These are phyloP conservation scores for Diphasiastrum complanatum DNA, from an alignment of 83 land plant species.

Conservation along the genomic window DNA sequence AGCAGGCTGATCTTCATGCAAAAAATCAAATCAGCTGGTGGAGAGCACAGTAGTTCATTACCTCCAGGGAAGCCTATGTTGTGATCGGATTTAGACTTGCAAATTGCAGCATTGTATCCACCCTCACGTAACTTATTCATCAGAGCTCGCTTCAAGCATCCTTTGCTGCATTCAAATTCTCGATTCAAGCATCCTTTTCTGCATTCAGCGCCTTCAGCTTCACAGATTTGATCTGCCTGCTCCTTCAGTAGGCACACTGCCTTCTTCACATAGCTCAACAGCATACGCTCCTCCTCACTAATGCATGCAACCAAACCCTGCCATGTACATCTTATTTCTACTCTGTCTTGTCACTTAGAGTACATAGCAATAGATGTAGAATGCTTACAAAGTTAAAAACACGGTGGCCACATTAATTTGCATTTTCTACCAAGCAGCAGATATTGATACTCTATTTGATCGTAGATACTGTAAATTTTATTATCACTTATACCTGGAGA, in stretches of 20 bases:
- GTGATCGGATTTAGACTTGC: constrained; percentile 88
- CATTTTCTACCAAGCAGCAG: background rate
- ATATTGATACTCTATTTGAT: background rate
- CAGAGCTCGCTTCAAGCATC: constrained; percentile 32
- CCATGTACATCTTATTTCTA: constrained; percentile 2
- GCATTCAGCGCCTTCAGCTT: constrained; percentile 22
- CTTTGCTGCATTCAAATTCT: too few relatives aligned
- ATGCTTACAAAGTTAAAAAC: background rate
- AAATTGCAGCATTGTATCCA: constrained; percentile 87
- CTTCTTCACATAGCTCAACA: constrained; percentile 44
- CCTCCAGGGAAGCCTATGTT: constrained; percentile 65
- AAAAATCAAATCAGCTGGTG: background rate
- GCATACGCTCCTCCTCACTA: constrained; percentile 41
- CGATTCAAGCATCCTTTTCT: constrained; percentile 16
- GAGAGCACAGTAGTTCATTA: too few relatives aligned
- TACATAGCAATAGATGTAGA: too few relatives aligned
- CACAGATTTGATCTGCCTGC: constrained; percentile 41
- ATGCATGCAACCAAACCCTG: constrained; percentile 52
- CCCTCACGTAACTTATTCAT: constrained; percentile 35
- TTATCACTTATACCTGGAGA: constrained; percentile 44
- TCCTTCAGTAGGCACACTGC: constrained; percentile 6
- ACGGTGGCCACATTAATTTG: constrained; percentile 4
- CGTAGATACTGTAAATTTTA: constrained; percentile 3
- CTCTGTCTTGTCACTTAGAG: background rate
- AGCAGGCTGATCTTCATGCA: background rate